These are phyloP conservation scores for Eimeria sp. DNA, from an alignment of 169 alveolate species.

Conservation along the genomic window DNA sequence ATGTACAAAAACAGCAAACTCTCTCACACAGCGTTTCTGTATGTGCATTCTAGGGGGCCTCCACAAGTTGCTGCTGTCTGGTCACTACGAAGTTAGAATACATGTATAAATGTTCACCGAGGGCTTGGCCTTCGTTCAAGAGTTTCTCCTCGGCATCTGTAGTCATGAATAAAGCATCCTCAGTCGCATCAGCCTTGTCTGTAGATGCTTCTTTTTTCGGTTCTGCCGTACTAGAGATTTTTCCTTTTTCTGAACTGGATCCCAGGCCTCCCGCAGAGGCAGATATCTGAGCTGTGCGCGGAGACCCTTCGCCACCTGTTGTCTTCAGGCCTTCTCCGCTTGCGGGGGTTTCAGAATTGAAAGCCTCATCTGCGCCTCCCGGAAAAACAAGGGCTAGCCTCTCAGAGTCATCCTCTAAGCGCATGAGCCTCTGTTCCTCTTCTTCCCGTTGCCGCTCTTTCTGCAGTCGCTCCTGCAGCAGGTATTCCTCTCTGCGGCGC, in stretches of 20 bases:
- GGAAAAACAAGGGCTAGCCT: constrained; percentile 20
- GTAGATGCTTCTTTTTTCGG: background rate
- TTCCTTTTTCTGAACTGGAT: background rate
- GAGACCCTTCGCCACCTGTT: background rate
- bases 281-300: background rate
- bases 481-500: constrained; percentile 10
- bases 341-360: background rate
- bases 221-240: background rate
- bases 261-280: background rate
- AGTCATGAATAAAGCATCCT: background rate
- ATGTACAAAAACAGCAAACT: background rate
- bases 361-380: background rate
- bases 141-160: constrained; percentile 7
- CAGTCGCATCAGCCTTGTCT: background rate
- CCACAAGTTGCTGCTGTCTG: background rate
- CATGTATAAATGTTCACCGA: constrained; percentile 15
- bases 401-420: constrained; percentile 23
- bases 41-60: background rate
- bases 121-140: constrained; percentile 49
- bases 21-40: background rate
- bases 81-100: background rate
- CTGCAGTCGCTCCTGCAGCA: constrained; percentile 32
- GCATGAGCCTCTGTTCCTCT: constrained; percentile 39
- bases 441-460: constrained; percentile 33
- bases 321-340: background rate